Conservation (phyloP, 164 flowering plant species). For the Santalum album region DNA sequence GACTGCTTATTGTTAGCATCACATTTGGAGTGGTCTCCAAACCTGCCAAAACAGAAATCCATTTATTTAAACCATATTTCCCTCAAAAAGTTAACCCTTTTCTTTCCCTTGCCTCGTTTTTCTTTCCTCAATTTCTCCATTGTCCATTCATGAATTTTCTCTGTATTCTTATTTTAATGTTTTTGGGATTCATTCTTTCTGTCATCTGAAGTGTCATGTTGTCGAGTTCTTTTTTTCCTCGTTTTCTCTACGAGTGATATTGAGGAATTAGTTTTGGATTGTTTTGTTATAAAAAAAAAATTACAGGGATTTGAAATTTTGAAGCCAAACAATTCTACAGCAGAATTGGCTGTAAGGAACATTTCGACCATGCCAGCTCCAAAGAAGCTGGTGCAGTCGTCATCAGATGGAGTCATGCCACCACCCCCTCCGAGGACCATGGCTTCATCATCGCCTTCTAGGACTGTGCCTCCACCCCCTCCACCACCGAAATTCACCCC, state of each 20-base stretch:
- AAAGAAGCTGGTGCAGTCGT: constrained; percentile 40
- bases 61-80: no score
- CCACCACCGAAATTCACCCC: constrained; percentile 32
- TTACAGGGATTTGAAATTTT: constrained; percentile 43
- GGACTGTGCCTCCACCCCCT: constrained; percentile 35
- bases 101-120: no score
- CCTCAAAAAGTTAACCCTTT: no score
- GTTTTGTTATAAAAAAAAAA: constrained; percentile 21
- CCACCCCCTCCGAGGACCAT: constrained; percentile 26
- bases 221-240: no score
- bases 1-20: no score
- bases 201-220: no score
- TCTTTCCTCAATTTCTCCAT: no score
- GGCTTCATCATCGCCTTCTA: neutral
- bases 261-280: constrained; percentile 16
- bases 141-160: no score
- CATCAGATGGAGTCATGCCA: constrained; percentile 38
- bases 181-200: no score
- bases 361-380: constrained; percentile 52
- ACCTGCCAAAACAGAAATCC: no score
- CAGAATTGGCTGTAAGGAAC: constrained; percentile 27
- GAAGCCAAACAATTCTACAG: constrained; percentile 29
- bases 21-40: no score
- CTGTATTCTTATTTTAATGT: no score
- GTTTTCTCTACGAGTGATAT: neutral